A percentile compares a stretch with the other conserved stretches of the same genome.
These are phyloP conservation scores for Ophioceras dolichostomum DNA, from an alignment of 2,329 filamentous ascomycete genomes.

Conservation along the genomic window DNA sequence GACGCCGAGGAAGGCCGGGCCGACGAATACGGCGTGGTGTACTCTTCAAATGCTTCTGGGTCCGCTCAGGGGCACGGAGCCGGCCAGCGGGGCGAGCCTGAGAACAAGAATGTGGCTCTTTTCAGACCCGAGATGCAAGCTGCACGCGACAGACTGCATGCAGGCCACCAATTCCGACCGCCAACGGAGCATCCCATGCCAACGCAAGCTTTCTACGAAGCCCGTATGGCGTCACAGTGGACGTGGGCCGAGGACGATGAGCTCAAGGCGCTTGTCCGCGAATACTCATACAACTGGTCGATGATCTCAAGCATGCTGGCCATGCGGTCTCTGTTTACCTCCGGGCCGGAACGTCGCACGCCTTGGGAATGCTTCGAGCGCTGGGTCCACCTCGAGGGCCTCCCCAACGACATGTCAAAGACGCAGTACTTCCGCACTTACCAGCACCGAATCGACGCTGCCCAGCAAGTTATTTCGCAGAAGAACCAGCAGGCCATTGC, in stretches of 20 bases:
- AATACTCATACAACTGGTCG: conserved; percentile 97
- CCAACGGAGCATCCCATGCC: conserved; percentile 91
- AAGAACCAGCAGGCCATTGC: conserved; percentile 40
- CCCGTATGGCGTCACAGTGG: conserved; percentile 81
- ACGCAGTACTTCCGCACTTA: conserved; percentile 84
- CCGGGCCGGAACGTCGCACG: conserved; percentile 77
- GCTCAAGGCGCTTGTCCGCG: conserved; percentile 69
- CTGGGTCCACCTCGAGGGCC: conserved; percentile 83
- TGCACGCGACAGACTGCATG: conserved; percentile 80
- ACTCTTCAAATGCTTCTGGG: too few relatives aligned
- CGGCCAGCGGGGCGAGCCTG: conserved; percentile 35
- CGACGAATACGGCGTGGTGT: conserved; percentile 25
- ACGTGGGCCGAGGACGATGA: conserved; percentile 83
- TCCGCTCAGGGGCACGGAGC: conserved; percentile 20
- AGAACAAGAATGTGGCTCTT: conserved; percentile 67
- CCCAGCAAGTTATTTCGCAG: conserved; percentile 40
- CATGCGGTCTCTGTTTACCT: conserved; percentile 64
- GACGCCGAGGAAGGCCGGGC: conserved; percentile 35
- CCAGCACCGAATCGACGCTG: conserved; percentile 46
- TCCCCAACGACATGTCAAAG: conserved; percentile 88
- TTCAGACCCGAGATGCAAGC: conserved; percentile 84
- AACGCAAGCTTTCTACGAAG: conserved; percentile 80
- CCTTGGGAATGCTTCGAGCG: conserved; percentile 99
- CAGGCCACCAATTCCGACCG: conserved; percentile 83
- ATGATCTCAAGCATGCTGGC: conserved; percentile 74